Evolutionary conservation across 2,329 filamentous ascomycete species (phyloP).

Genomic region (Penicillium vulpinum): DNA sequence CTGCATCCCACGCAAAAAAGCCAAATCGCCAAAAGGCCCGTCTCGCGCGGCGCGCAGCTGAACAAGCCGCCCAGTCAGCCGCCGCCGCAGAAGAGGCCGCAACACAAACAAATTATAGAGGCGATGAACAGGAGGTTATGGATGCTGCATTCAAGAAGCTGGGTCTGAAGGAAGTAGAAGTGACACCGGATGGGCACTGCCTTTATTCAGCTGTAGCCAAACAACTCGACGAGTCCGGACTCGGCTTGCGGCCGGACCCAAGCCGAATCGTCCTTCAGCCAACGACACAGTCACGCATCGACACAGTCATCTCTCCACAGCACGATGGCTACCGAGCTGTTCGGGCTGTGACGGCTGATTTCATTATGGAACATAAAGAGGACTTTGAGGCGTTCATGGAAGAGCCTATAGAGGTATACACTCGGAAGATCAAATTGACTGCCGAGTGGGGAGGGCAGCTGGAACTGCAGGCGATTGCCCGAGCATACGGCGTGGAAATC

Average conservation of each 20-base stretch:
- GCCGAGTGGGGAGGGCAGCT: constrained; percentile 96
- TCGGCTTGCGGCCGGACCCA: constrained; percentile 41
- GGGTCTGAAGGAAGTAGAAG: constrained; percentile 71
- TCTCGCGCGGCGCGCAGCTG: constrained; percentile 82
- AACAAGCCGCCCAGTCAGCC: constrained; percentile 68
- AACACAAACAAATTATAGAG: constrained; percentile 70
- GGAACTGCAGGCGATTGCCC: constrained; percentile 81
- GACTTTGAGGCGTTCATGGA: constrained; percentile 88
- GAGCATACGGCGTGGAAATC: constrained; percentile 76
- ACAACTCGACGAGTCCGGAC: constrained; percentile 62
- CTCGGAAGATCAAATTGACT: constrained; percentile 75
- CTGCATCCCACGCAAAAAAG: constrained; percentile 58
- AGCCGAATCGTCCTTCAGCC: constrained; percentile 34
- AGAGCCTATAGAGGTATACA: constrained; percentile 72
- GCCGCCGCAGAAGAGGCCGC: constrained; percentile 74
- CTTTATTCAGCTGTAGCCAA: constrained; percentile 89
- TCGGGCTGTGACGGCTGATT: constrained; percentile 70
- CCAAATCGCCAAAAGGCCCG: constrained; percentile 90
- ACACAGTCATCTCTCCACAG: constrained; percentile 39
- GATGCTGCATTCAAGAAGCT: constrained; percentile 63
- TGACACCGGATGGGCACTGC: constrained; percentile 90
- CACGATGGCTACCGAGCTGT: constrained; percentile 64
- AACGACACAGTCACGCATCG: constrained; percentile 32
- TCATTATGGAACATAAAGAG: constrained; percentile 70
- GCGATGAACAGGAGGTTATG: constrained; percentile 70